Percentiles rank a stretch among this genome's conserved stretches.
These are phyloP conservation scores for Citrus maxima DNA, from an alignment of 345 rosid species.

Conservation along the genomic window DNA sequence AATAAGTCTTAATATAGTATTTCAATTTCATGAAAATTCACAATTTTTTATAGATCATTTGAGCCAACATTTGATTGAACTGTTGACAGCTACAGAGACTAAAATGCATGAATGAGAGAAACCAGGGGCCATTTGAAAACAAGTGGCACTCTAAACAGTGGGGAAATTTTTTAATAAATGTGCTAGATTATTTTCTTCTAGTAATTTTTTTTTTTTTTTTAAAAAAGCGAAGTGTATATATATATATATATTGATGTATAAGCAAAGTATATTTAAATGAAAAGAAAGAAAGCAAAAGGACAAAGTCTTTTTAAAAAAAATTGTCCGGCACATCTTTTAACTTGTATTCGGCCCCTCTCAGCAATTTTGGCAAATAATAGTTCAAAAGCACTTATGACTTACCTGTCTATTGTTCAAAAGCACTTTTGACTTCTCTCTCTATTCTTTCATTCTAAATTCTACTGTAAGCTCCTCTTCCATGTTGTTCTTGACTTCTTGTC, in stretches of 20 bases:
- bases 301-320: no score
- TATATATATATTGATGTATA: no score
- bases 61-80: no score
- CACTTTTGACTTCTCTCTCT: background rate
- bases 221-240: no score
- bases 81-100: no score
- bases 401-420: background rate
- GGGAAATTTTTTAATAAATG: background rate
- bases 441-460: background rate
- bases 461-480: background rate
- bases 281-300: no score
- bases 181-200: background rate
- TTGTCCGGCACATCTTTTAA: background rate
- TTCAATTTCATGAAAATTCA: no score
- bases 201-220: no score
- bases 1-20: no score
- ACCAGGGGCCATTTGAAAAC: slow-evolving; percentile 29
- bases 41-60: no score
- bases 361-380: background rate
- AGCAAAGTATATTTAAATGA: background rate
- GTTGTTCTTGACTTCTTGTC: background rate
- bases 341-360: background rate
- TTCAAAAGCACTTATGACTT: background rate
- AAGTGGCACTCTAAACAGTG: slow-evolving; percentile 22
- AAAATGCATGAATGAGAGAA: background rate